Percentiles rank a stretch among this genome's conserved stretches.
phyloP scores from a whole-genome alignment of 495 filamentous ascomycete genomes.

The Melanomma pulvis-pyrius region DNA sequence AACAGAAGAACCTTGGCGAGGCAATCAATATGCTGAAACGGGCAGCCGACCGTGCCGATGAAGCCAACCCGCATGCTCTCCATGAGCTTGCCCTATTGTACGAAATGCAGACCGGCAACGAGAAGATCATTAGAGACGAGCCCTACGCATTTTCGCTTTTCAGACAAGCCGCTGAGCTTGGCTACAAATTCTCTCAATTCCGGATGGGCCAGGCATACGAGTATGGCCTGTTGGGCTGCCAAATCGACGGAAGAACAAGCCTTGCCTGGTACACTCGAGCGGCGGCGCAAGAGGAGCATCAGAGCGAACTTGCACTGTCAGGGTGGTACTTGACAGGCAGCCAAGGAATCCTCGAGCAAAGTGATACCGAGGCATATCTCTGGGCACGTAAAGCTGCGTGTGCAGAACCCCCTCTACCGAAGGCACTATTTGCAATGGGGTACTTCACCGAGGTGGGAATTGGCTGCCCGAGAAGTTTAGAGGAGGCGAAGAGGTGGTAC shows the following conservation, averaged over 20 bases:
- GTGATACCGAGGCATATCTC: slow-evolving; percentile 93
- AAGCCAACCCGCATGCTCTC: slow-evolving; percentile 90
- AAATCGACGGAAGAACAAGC: slow-evolving; percentile 76
- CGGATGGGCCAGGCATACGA: slow-evolving; percentile 85
- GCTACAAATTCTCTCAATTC: slow-evolving; percentile 95
- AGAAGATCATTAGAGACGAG: slow-evolving; percentile 77
- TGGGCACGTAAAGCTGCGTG: slow-evolving; percentile 94
- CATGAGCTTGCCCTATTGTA: slow-evolving; percentile 91
- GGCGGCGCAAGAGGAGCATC: slow-evolving; percentile 91
- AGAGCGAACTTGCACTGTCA: slow-evolving; percentile 86
- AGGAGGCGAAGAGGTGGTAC: slow-evolving; percentile 98
- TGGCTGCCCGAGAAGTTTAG: slow-evolving; percentile 79
- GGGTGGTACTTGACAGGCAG: slow-evolving; percentile 96
- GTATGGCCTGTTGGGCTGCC: slow-evolving; percentile 80
- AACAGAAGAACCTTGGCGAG: slow-evolving; percentile 79
- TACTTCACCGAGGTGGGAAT: slow-evolving; percentile 97
- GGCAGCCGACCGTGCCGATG: slow-evolving; percentile 84
- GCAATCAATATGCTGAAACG: slow-evolving; percentile 90
- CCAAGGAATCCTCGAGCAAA: slow-evolving; percentile 85
- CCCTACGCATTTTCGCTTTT: slow-evolving; percentile 77
- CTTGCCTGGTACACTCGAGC: slow-evolving; percentile 94
- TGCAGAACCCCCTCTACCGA: slow-evolving; percentile 69
- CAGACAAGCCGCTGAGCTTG: slow-evolving; percentile 82
- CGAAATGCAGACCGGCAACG: slow-evolving; percentile 65
- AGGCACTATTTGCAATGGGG: slow-evolving; percentile 97